Evolutionary conservation across 2,329 filamentous ascomycete genomes (phyloP), one percentile per base, ranked within the genome.

Genomic region (Boeremia lycopersici): DNA sequence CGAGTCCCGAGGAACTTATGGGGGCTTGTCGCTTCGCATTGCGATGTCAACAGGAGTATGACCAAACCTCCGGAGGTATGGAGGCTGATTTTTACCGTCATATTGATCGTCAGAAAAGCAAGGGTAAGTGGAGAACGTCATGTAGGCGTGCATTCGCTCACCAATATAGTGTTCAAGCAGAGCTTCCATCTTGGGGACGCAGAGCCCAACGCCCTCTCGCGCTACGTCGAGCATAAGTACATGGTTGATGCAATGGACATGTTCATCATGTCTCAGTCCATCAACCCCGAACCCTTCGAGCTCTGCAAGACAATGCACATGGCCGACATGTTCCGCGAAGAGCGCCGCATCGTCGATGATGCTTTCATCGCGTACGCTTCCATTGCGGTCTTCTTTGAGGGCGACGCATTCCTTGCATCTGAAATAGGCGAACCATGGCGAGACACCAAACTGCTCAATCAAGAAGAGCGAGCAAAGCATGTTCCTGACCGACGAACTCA

Each of bases 151-250:
- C 3, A 23, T 33, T 5, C 13, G 15, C 46, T 55, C 25, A 55
- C 30, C 12, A 35, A 0, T 2, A 48, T 46, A 74, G 67, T 67
- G 7, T 78, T 79, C 64, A 78, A 81, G 45, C 68, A 79, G 41
- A 68, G 70, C 26, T 81, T 78, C 68, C 79, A 81, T 51, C 66
- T 71, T 5, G 78, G 72, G 5, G 79, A 82, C 40, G 60, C 79
- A 1, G 75, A 78, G 42, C 74, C 77, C 0, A 69, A 74, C 3
- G 73, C 74, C 0, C 70, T 73, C 25, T 65, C 71, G 38, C 72
- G 68, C 46, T 79, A 78, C 56, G 42, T 67, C 1, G 74, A 79
- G 46, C 70, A 73, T 17, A 67, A 69, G 38, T 64, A 68, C 3
- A 72, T 81, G 50, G 62, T 77, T 28, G 59, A 63, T n/a, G 67